Evolutionary conservation across 148 eudicot species (phyloP).

Genomic region (Silene latifolia): DNA sequence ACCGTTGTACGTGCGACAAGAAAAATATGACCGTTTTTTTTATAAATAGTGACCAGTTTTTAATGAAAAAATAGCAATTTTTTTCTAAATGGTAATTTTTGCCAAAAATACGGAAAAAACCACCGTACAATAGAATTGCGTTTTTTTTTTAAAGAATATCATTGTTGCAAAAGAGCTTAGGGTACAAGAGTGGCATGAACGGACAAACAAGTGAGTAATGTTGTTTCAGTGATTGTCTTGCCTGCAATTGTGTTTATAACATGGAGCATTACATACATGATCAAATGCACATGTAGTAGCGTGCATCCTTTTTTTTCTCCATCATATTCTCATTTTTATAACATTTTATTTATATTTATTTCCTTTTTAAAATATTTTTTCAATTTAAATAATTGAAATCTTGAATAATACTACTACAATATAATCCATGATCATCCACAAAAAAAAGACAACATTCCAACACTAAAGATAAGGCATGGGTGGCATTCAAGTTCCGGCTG

Average conservation of each 20-base stretch:
- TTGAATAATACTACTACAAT: neutral
- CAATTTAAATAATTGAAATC: neutral
- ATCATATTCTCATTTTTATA: neutral
- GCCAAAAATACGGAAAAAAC: too few species aligned
- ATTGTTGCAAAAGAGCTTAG: too few species aligned
- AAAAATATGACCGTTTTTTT: too few species aligned
- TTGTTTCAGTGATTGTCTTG: too few species aligned
- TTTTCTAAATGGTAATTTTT: too few species aligned
- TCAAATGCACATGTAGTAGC: neutral
- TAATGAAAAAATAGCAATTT: too few species aligned
- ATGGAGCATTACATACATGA: neutral
- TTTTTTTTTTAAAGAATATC: too few species aligned
- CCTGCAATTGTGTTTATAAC: neutral
- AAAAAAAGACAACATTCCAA: slow-evolving; percentile 20
- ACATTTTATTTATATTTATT: neutral
- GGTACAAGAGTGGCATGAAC: neutral
- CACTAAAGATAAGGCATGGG: slow-evolving; percentile 31
- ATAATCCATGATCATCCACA: slow-evolving; percentile 8
- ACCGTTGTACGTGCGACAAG: too few species aligned
- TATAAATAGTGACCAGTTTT: too few species aligned
- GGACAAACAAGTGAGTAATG: neutral
- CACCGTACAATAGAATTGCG: too few species aligned
- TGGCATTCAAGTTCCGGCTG: slow-evolving; percentile 19
- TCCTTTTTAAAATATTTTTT: neutral
- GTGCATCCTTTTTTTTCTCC: neutral